Base-by-base conservation (phyloP, 1,139 yeast species). In the Geotrichum australiense region DNA sequence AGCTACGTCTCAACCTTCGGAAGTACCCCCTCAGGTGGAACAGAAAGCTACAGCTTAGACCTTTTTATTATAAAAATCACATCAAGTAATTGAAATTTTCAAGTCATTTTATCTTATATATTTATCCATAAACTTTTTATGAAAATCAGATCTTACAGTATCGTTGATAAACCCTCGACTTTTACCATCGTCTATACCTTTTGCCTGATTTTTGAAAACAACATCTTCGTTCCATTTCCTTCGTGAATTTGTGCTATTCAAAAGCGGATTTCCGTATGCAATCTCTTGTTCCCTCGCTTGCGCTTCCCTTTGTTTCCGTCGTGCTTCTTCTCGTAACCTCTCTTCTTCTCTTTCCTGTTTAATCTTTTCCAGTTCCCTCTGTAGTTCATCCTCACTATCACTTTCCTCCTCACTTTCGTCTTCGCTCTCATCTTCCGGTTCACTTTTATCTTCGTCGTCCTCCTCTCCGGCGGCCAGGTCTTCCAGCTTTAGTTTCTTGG, bases 121-220 rank as follows among this genome's bases (percentile, higher is more conserved):
- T 53, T 77, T 79, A 45, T 78, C 70, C 63, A 87, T 63, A 55
- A 87, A 86, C 47, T 76, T 71, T 49, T 75, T 70, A 57, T 87
- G 95, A 51, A 74, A 76, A 18, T 80, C 80, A 4, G 91, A 80
- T 41, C 77, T 67, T 18, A 81, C 59, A 47, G 84, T 66, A 53
- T 84, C 84, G 47, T 81, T 83, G 16, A 82, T 71, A 53, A 71
- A 79, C n/a, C 59, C 62, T 19, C 59, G 55, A 23, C 55, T 53
- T 19, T 50, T 39, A 29, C 50, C 47, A 27, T 45, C 47, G 19
- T 54, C 50, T n/a, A 50, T 49, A 11, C 47, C 47, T 21, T 55
- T 50, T 25, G 65, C 63, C 35, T 66, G 64, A 39, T 66, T 65
- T 47, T 65, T 68, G 55, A 71, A 71, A 10, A 70, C 64, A 2